Conservation (phyloP, 148 eudicot genomes). For the Suaeda aralocaspica region DNA sequence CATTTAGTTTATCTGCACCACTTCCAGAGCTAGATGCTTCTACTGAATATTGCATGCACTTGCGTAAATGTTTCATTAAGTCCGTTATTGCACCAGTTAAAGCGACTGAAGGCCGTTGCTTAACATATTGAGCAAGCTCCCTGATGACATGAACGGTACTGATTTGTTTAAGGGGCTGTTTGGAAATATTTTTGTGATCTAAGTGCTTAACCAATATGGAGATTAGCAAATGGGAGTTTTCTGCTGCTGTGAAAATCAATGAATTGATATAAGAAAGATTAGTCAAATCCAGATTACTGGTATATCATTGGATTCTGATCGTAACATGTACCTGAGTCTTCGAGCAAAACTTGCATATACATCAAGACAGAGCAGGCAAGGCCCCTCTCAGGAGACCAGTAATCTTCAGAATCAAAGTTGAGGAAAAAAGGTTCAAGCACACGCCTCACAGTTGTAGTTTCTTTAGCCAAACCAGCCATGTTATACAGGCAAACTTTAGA, state of each 20-base stretch:
- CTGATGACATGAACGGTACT: slow-evolving; percentile 53
- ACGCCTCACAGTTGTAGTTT: slow-evolving; percentile 80
- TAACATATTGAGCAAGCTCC: slow-evolving; percentile 55
- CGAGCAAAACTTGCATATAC: slow-evolving; percentile 61
- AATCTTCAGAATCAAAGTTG: slow-evolving; percentile 67
- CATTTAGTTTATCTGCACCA: slow-evolving; percentile 46
- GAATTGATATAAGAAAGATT: slow-evolving; percentile 4
- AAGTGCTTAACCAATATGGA: slow-evolving; percentile 79
- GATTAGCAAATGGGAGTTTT: slow-evolving; percentile 60
- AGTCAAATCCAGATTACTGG: slow-evolving; percentile 9
- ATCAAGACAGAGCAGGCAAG: slow-evolving; percentile 65
- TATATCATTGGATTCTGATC: slow-evolving; percentile 5
- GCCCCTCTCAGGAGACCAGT: slow-evolving; percentile 72
- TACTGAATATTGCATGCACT: slow-evolving; percentile 63
- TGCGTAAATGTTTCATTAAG: slow-evolving; percentile 66
- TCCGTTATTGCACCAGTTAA: slow-evolving; percentile 72
- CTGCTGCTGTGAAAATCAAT: slow-evolving; percentile 34
- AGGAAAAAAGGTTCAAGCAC: slow-evolving; percentile 84
- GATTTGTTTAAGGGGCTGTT: slow-evolving; percentile 62
- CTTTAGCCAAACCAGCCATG: slow-evolving; percentile 78
- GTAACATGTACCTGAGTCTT: slow-evolving; percentile 63
- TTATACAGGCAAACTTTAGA: slow-evolving; percentile 75
- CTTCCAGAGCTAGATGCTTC: slow-evolving; percentile 47
- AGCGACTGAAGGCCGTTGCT: slow-evolving; percentile 52
- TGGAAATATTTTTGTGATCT: slow-evolving; percentile 72